Conservation (phyloP, 2,329 filamentous ascomycete genomes). For the Fusarium tjaetaba region DNA sequence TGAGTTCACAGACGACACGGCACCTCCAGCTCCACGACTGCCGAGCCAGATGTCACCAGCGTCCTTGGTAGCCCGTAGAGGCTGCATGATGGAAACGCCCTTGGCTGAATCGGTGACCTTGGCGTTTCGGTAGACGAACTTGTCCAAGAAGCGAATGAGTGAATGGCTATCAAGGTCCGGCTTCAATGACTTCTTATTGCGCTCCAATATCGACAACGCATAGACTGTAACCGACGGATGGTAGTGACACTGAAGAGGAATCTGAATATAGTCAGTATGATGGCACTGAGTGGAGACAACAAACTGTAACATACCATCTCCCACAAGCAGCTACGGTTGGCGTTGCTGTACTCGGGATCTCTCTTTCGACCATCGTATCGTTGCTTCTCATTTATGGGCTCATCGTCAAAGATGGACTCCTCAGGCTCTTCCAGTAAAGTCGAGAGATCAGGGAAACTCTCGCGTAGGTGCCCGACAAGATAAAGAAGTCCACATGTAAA, state of each 20-base stretch:
- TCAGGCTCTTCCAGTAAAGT: conserved; percentile 84
- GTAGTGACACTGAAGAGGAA: conserved; percentile 71
- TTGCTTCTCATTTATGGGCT: conserved; percentile 51
- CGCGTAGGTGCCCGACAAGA: conserved; percentile 82
- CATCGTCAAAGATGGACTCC: conserved; percentile 71
- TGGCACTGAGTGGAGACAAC: neutral
- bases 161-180: conserved; percentile 91
- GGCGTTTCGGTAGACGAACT: conserved; percentile 96
- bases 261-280: conserved; percentile 42
- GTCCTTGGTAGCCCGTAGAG: conserved; percentile 67
- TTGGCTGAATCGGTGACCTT: conserved; percentile 75
- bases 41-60: conserved; percentile 66
- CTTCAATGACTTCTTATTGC: conserved; percentile 80
- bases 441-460: conserved; percentile 81
- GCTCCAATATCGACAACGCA: conserved; percentile 75
- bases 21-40: conserved; percentile 56
- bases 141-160: conserved; percentile 94
- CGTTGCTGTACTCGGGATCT: conserved; percentile 90
- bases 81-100: conserved; percentile 96
- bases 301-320: conserved; percentile 71
- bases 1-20: conserved; percentile 73
- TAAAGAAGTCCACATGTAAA: conserved; percentile 96
- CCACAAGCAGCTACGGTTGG: conserved; percentile 94
- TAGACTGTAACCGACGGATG: conserved; percentile 93
- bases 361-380: conserved; percentile 89